Evolutionary conservation across 805 yeast species (phyloP).

Genomic region (Wickerhamomyces queroliae): DNA sequence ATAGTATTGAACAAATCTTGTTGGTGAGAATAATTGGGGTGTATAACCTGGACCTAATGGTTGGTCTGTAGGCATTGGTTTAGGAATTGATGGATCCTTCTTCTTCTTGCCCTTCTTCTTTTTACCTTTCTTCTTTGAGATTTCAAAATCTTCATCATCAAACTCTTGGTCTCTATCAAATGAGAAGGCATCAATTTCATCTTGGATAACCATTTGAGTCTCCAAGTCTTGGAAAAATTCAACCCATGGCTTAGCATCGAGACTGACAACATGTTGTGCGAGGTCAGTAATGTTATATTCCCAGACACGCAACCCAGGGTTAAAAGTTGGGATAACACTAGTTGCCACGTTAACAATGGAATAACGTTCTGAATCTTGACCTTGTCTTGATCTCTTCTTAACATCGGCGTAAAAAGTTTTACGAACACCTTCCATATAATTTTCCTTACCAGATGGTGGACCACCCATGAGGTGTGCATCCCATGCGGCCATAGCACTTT

Average conservation of each 20-base stretch:
- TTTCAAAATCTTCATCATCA: slow-evolving; percentile 10
- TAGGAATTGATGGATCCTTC: slow-evolving; percentile 56
- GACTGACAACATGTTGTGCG: slow-evolving; percentile 6
- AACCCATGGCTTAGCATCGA: slow-evolving; percentile 47
- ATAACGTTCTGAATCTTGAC: slow-evolving; percentile 48
- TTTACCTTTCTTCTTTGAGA: slow-evolving; percentile 16
- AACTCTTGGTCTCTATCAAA: slow-evolving; percentile 10
- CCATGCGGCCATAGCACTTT: slow-evolving; percentile 27
- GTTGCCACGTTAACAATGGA: slow-evolving; percentile 65
- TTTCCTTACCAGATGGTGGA: slow-evolving; percentile 59
- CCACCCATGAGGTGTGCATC: slow-evolving; percentile 48
- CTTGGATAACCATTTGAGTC: slow-evolving; percentile 22
- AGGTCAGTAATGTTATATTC: slow-evolving; percentile 71
- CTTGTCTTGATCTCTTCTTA: slow-evolving; percentile 24
- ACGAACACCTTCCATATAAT: slow-evolving; percentile 54
- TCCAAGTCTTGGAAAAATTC: slow-evolving; percentile 47
- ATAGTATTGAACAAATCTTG: slow-evolving; percentile 66
- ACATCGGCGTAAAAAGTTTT: slow-evolving; percentile 41
- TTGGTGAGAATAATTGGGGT: slow-evolving; percentile 69
- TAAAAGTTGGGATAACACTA: slow-evolving; percentile 79
- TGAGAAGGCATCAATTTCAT: slow-evolving; percentile 20
- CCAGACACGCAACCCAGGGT: slow-evolving; percentile 81
- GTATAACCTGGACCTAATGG: slow-evolving; percentile 73
- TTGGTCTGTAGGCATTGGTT: slow-evolving; percentile 46
- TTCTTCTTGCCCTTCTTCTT: slow-evolving; percentile 22